These are phyloP conservation scores for Oenanthe sinensis DNA, from an alignment of 129 eudicot genomes.

Conservation along the genomic window DNA sequence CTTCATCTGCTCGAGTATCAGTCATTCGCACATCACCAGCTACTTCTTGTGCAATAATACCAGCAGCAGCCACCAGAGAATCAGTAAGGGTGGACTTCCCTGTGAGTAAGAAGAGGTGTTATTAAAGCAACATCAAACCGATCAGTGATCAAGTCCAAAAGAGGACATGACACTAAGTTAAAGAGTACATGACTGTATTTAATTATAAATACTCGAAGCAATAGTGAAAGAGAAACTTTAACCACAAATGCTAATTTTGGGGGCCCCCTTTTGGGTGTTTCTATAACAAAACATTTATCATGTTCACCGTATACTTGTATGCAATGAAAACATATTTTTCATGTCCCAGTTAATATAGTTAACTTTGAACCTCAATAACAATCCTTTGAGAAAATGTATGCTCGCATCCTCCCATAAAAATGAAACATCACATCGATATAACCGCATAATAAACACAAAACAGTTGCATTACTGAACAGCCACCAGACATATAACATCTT, in stretches of 20 bases:
- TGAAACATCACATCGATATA: not conserved
- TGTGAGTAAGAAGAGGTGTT: not conserved
- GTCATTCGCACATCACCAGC: conserved; percentile 72
- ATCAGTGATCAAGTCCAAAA: not conserved
- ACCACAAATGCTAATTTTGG: too few species aligned
- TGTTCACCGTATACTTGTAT: too few species aligned
- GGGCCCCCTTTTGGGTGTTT: too few species aligned
- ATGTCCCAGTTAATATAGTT: not conserved
- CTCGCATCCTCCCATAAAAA: not conserved
- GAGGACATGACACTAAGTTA: not conserved
- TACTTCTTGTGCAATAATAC: conserved; percentile 44
- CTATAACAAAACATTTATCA: too few species aligned
- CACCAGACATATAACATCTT: not conserved
- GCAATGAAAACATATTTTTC: too few species aligned
- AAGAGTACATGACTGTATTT: not conserved
- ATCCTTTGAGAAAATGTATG: too few species aligned
- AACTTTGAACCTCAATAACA: too few species aligned
- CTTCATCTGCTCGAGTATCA: conserved; percentile 60
- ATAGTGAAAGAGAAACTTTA: not conserved
- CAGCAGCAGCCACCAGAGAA: conserved; percentile 64
- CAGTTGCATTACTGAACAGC: not conserved
- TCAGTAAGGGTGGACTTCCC: conserved; percentile 56
- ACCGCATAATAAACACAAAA: too few species aligned
- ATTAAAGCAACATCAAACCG: not conserved
- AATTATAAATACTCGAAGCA: not conserved